Conservation (phyloP, 2,329 filamentous ascomycete species). For the Lanzia echinophila region DNA sequence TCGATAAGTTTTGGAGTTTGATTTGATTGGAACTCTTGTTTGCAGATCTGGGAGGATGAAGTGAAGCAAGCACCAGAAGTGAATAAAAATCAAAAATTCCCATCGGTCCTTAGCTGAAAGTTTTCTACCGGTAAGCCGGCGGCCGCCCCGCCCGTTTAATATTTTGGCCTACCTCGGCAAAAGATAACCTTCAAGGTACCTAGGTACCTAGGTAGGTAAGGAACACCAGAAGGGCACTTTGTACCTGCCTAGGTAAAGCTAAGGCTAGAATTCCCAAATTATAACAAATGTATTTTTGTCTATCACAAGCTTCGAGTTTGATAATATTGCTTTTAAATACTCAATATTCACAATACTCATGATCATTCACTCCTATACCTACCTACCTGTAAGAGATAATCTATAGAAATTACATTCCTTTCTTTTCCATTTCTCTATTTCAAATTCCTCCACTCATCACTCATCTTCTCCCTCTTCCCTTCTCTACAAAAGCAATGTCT, state of each 20-base stretch:
- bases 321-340: neutral
- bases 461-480: neutral
- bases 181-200: neutral
- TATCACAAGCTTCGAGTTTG: neutral
- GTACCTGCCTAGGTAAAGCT: no score
- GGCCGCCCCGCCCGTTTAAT: neutral
- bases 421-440: neutral
- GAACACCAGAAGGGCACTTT: neutral
- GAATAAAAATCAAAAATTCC: no score
- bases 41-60: no score
- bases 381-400: neutral
- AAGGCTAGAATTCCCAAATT: no score
- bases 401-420: neutral
- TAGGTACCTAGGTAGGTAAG: neutral
- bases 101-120: no score
- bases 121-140: conserved; percentile 3
- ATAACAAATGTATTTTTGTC: neutral
- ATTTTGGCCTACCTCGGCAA: conserved; percentile 9
- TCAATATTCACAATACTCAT: no score
- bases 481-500: conserved; percentile 1
- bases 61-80: no score
- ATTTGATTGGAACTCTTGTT: no score
- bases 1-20: no score
- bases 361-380: no score
- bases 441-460: no score